Conservation (phyloP, 352 stramenopile species). For the Pythium plurisporium region DNA sequence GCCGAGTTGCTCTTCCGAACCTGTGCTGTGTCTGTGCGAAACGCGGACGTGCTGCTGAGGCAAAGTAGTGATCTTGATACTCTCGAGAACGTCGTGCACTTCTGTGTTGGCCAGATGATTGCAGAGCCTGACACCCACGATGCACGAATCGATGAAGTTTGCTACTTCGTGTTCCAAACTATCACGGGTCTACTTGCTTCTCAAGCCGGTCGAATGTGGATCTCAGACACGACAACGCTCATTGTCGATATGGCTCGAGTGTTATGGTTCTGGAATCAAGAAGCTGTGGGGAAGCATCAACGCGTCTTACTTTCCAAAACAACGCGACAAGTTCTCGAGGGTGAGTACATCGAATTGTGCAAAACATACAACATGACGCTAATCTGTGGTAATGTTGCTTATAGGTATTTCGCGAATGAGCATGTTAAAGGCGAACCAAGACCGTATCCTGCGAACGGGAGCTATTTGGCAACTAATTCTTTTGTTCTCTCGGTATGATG, state of each 20-base stretch:
- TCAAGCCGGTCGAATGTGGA: slow-evolving; percentile 50
- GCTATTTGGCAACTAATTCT: slow-evolving; percentile 68
- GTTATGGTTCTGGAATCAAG: slow-evolving; percentile 73
- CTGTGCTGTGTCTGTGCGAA: slow-evolving; percentile 55
- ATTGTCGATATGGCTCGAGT: slow-evolving; percentile 67
- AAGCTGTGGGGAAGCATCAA: slow-evolving; percentile 15
- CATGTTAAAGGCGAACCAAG: slow-evolving; percentile 54
- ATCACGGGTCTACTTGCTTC: slow-evolving; percentile 63
- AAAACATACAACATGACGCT: too few relatives aligned
- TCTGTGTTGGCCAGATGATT: slow-evolving; percentile 59
- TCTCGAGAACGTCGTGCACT: slow-evolving; percentile 66
- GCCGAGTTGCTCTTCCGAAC: slow-evolving; percentile 66
- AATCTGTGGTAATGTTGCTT: not conserved
- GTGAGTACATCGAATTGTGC: slow-evolving; percentile 38
- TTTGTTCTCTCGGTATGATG: slow-evolving; percentile 67
- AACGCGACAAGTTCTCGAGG: slow-evolving; percentile 70
- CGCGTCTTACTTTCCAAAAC: slow-evolving; percentile 61
- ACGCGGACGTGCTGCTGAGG: slow-evolving; percentile 53
- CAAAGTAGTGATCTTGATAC: slow-evolving; percentile 37
- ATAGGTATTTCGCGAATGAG: slow-evolving; percentile 60
- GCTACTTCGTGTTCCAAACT: slow-evolving; percentile 66
- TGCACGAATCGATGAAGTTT: slow-evolving; percentile 38
- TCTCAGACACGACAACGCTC: slow-evolving; percentile 52
- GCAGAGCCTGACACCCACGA: slow-evolving; percentile 28
- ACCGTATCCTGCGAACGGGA: slow-evolving; percentile 40